These are phyloP conservation scores for Diversispora epigaea DNA, from an alignment of 192 early-diverging fungal species.

Conservation along the genomic window DNA sequence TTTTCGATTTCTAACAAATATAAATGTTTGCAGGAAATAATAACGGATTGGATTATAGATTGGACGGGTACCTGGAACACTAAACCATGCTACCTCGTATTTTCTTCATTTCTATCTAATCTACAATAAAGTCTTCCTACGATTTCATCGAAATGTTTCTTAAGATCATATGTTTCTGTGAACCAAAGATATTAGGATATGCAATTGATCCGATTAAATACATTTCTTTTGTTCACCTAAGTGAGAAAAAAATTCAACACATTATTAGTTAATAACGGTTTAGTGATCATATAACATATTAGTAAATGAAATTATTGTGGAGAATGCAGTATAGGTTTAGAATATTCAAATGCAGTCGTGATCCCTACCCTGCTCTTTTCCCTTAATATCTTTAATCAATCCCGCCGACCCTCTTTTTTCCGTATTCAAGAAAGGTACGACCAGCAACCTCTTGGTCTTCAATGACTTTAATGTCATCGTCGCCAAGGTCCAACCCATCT, in stretches of 20 bases:
- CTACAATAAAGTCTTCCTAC: neutral
- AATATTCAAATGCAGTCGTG: no score
- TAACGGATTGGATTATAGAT: neutral
- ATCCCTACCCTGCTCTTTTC: no score
- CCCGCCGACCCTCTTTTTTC: no score
- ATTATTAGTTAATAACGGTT: no score
- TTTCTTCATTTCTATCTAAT: neutral
- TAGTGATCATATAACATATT: no score
- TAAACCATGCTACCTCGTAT: neutral
- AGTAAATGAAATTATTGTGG: no score
- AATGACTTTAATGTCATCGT: no score
- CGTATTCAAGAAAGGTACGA: no score
- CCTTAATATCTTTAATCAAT: no score
- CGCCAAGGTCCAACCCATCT: no score
- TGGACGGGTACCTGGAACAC: neutral
- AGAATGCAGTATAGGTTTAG: no score
- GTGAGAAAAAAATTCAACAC: neutral
- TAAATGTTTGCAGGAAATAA: neutral
- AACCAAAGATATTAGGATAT: neutral
- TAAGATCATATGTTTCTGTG: neutral
- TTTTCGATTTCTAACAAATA: conserved; percentile 1
- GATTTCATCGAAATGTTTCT: neutral
- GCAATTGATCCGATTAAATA: neutral
- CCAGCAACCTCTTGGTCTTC: no score
- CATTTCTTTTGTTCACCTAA: neutral